Conservation (phyloP, 2,329 filamentous ascomycete species). For the Dothideomycetidae sp. region DNA sequence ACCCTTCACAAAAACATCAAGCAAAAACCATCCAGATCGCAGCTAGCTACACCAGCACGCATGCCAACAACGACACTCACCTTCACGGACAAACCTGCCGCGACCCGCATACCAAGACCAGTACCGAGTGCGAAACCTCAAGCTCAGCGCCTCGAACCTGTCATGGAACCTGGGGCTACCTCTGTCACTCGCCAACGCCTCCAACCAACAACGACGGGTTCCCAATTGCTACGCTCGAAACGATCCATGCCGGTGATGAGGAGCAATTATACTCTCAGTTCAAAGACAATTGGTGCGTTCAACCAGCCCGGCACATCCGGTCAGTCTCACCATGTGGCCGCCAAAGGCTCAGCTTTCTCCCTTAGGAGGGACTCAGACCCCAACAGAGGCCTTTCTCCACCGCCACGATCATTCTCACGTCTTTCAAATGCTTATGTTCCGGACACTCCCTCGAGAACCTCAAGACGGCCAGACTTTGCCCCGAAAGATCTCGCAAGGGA, state of each 20-base stretch:
- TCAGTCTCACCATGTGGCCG: slow-evolving; percentile 63
- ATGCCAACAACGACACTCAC: slow-evolving; percentile 76
- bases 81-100: slow-evolving; percentile 61
- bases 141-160: slow-evolving; percentile 65
- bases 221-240: slow-evolving; percentile 44
- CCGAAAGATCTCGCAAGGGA: slow-evolving; percentile 36
- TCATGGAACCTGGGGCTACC: slow-evolving; percentile 77
- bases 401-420: slow-evolving; percentile 32
- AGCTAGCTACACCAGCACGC: slow-evolving; percentile 53
- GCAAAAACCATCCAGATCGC: slow-evolving; percentile 53
- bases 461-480: slow-evolving; percentile 30
- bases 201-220: slow-evolving; percentile 38
- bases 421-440: slow-evolving; percentile 34
- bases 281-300: slow-evolving; percentile 61
- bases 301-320: slow-evolving; percentile 61
- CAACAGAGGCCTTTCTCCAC: slow-evolving; percentile 31
- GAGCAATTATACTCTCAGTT: slow-evolving; percentile 36
- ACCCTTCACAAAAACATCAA: slow-evolving; percentile 86
- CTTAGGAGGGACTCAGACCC: slow-evolving; percentile 74
- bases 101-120: slow-evolving; percentile 63
- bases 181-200: slow-evolving; percentile 45
- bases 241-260: slow-evolving; percentile 46
- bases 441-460: slow-evolving; percentile 35
- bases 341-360: slow-evolving; percentile 54
- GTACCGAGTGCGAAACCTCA: slow-evolving; percentile 36